Evolutionary conservation across 176 grass and related monocot species (phyloP).

Genomic region (Tillandsia leiboldiana): DNA sequence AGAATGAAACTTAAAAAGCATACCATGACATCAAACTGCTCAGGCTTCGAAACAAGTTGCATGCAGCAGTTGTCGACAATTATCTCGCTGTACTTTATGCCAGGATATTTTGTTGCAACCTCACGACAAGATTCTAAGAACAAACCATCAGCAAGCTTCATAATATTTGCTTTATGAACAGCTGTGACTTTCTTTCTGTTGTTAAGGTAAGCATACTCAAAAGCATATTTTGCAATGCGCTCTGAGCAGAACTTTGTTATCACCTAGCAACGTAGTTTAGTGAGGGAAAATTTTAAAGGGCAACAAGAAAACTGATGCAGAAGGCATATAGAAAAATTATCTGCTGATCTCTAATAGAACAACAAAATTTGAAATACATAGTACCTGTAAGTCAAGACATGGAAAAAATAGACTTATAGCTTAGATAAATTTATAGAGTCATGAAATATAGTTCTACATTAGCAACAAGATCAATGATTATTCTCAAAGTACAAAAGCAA

Average conservation of each 20-base stretch:
- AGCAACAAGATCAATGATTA: neutral
- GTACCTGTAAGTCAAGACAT: neutral
- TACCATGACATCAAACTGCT: conserved; percentile 99
- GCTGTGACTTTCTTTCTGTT: conserved; percentile 97
- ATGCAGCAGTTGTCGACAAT: conserved; percentile 99
- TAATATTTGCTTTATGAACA: conserved; percentile 97
- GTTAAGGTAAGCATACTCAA: conserved; percentile 99
- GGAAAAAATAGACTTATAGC: neutral
- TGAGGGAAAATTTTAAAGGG: conserved; percentile 8
- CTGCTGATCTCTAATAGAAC: neutral
- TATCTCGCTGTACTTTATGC: conserved; percentile 83
- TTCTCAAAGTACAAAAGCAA: neutral
- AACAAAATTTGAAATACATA: conserved; percentile 12
- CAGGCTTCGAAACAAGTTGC: conserved; percentile 93
- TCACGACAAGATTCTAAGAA: conserved; percentile 96
- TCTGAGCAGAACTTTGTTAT: conserved; percentile 99
- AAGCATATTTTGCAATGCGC: conserved; percentile 95
- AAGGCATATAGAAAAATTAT: neutral
- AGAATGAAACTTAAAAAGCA: conserved; percentile 9
- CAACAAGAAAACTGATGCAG: neutral
- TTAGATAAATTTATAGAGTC: too few relatives aligned
- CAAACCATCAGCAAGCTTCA: conserved; percentile 98
- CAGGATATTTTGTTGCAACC: conserved; percentile 88
- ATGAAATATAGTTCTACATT: neutral
- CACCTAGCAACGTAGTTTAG: conserved; percentile 48